Evolutionary conservation across 83 land plant genomes (phyloP), one percentile per base, ranked within the genome.

Genomic region (Picea engelmannii): DNA sequence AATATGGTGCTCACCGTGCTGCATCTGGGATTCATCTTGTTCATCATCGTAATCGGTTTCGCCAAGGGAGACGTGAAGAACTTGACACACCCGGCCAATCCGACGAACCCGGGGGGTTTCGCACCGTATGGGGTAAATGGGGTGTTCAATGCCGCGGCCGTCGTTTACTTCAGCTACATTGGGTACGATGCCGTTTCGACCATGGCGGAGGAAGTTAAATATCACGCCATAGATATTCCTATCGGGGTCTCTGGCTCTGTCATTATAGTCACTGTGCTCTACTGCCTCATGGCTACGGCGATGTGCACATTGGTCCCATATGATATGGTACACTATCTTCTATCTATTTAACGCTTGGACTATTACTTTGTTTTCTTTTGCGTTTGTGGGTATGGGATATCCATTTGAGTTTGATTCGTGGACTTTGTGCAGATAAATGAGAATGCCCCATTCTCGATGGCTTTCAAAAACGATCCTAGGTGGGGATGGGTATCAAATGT

Each of bases 171-270:
- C 84, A 95, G 98, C 84, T 97, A 92, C 82, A 97, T 95, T 78
- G 99, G 99, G 10, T 97, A 93, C 82, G 99, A 97, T 81, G 96
- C 98, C 77, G 99, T 97, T 49, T 95, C 99, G 4, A 97, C 99
- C 61, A 87, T 94, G 89, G 99, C 99, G 0, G 99, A 97, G 84
- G 99, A 97, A 85, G 96, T 93, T 15, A 82, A 89, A 21, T 47
- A 88, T 44, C 98, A 98, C 4, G 89, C 81, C 1, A 88, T 83
- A 80, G 90, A 91, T 47, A 97, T 97, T 44, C 98, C 99, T 0
- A 85, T 95, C 71, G 99, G 99, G 6, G 93, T 97, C 10, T 85
- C 98, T 0, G 99, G 99, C 17, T 97, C 99, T 42, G 96, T 97
- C 47, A 82, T 87, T 27, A 62, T 92, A 63, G 99, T 95, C 71